These are phyloP conservation scores for Pisolithus marmoratus DNA, from an alignment of 768 basidiomycete species.

Conservation along the genomic window DNA sequence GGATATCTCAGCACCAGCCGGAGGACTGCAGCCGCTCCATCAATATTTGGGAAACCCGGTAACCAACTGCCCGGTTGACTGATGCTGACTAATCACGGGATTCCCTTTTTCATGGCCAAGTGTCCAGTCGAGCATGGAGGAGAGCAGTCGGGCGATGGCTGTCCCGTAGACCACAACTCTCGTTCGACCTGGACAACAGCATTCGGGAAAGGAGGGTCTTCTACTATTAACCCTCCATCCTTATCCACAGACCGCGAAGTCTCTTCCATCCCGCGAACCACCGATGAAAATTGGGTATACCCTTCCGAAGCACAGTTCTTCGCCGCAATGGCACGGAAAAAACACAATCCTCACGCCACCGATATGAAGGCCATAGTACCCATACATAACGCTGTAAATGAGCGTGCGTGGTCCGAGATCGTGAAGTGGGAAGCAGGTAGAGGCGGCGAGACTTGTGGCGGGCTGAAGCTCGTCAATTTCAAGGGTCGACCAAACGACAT, in stretches of 20 bases:
- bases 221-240: conserved; percentile 11
- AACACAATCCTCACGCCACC: conserved; percentile 77
- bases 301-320: conserved; percentile 99
- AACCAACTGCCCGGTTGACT: neutral
- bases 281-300: conserved; percentile 87
- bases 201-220: conserved; percentile 12
- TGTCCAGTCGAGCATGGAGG: conserved; percentile 47
- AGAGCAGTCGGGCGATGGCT: conserved; percentile 31
- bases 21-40: too few relatives aligned
- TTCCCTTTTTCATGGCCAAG: conserved; percentile 20
- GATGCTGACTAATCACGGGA: conserved; percentile 3
- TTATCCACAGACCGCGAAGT: conserved; percentile 73
- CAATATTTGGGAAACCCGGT: neutral
- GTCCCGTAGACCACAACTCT: conserved; percentile 62
- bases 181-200: conserved; percentile 39
- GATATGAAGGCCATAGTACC: conserved; percentile 97
- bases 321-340: conserved; percentile 92
- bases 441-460: conserved; percentile 80
- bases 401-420: conserved; percentile 82
- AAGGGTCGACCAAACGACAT: conserved; percentile 79
- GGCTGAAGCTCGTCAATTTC: conserved; percentile 81
- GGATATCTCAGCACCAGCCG: neutral
- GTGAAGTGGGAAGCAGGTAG: conserved; percentile 76
- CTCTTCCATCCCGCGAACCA: conserved; percentile 80
- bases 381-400: conserved; percentile 99